Conservation (phyloP, 768 basidiomycete species). For the Pisolithus albus region DNA sequence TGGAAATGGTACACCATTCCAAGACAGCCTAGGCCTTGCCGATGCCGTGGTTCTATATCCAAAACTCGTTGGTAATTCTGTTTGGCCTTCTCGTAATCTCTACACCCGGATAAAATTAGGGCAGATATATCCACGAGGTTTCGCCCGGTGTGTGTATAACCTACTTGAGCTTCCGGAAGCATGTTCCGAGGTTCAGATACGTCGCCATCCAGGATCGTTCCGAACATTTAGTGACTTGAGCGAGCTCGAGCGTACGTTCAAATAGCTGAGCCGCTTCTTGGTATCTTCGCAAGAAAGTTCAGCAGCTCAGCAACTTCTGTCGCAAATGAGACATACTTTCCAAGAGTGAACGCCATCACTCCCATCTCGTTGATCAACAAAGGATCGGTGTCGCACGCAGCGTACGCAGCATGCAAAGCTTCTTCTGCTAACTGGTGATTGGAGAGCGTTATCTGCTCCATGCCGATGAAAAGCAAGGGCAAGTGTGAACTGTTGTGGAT, state of each 20-base stretch:
- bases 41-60: slow-evolving; percentile 79
- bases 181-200: slow-evolving; percentile 89
- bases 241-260: slow-evolving; percentile 67
- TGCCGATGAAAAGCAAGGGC: slow-evolving; percentile 92
- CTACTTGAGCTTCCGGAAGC: slow-evolving; percentile 73
- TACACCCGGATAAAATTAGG: slow-evolving; percentile 15
- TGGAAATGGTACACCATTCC: slow-evolving; percentile 84
- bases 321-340: slow-evolving; percentile 48
- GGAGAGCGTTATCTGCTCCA: slow-evolving; percentile 93
- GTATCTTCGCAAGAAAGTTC: slow-evolving; percentile 43
- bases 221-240: slow-evolving; percentile 78
- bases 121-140: slow-evolving; percentile 1
- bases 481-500: slow-evolving; percentile 76
- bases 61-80: slow-evolving; percentile 72
- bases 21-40: slow-evolving; percentile 76
- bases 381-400: slow-evolving; percentile 84
- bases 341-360: slow-evolving; percentile 84
- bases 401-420: slow-evolving; percentile 73
- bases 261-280: slow-evolving; percentile 66
- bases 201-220: slow-evolving; percentile 84
- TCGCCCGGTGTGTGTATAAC: slow-evolving; percentile 15
- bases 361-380: slow-evolving; percentile 88
- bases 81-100: slow-evolving; percentile 59
- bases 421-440: slow-evolving; percentile 81
- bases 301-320: not conserved